Percentiles rank a stretch among this genome's conserved stretches.
phyloP scores from a whole-genome alignment of 1,284 basidiomycete species.

The Garcileccinum viscosum region DNA sequence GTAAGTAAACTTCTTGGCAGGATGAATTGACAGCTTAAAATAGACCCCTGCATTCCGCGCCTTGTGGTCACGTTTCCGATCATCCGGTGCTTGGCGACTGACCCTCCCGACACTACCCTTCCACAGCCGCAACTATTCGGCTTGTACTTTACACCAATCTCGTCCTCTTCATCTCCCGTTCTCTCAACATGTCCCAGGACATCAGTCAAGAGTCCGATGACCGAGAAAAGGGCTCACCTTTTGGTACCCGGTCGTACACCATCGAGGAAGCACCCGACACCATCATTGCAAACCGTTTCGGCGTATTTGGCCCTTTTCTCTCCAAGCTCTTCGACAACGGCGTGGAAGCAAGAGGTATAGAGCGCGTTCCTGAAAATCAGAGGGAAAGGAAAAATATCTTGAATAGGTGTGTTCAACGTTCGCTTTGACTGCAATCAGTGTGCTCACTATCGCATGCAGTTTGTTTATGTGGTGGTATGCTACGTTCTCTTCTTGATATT shows the following conservation, averaged over 20 bases:
- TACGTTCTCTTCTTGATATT: not conserved
- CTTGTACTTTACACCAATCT: not conserved
- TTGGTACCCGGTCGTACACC: not conserved
- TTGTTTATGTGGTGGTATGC: conserved; percentile 57
- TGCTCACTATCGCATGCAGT: conserved; percentile 36
- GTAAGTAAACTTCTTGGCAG: not conserved
- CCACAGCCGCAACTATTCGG: not conserved
- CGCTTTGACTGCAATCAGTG: conserved; percentile 10
- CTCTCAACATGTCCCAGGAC: conserved; percentile 19
- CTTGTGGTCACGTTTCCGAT: not conserved
- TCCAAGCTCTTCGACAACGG: conserved; percentile 49
- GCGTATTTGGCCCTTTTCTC: conserved; percentile 44
- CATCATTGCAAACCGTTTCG: conserved; percentile 44
- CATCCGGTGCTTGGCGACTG: not conserved
- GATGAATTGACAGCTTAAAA: not conserved
- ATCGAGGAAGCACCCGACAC: conserved; percentile 39
- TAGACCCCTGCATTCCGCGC: not conserved
- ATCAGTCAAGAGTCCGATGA: conserved; percentile 18
- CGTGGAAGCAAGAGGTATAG: conserved; percentile 58
- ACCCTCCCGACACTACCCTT: not conserved
- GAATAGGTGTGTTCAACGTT: conserved; percentile 48
- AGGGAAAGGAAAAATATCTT: conserved; percentile 52
- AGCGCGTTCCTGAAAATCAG: conserved; percentile 56
- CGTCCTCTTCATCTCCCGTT: not conserved
- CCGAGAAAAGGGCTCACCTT: conserved; percentile 24